Percentiles rank a stretch among this genome's conserved stretches.
phyloP scores from a whole-genome alignment of 2,329 filamentous ascomycete genomes.

The Purpureocillium lavendulum region DNA sequence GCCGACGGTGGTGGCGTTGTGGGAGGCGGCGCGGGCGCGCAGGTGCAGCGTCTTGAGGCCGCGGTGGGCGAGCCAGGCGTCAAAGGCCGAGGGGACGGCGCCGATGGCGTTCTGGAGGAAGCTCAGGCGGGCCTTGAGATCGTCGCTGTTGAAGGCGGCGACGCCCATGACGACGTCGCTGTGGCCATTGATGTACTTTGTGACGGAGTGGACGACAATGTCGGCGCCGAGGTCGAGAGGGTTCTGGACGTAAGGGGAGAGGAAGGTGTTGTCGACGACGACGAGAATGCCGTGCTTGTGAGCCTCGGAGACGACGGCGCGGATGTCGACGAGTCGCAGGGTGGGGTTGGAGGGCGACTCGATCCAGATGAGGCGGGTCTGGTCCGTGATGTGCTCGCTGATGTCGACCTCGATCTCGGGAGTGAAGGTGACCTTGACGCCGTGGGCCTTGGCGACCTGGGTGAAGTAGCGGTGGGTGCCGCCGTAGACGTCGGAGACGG shows the following conservation, averaged over 20 bases:
- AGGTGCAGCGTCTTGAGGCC: conserved; percentile 96
- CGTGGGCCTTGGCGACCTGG: conserved; percentile 89
- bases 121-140: conserved; percentile 65
- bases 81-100: conserved; percentile 87
- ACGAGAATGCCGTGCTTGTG: conserved; percentile 86
- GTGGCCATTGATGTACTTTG: conserved; percentile 99
- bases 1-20: conserved; percentile 74
- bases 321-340: conserved; percentile 84
- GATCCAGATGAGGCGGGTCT: conserved; percentile 96
- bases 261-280: conserved; percentile 98
- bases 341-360: conserved; percentile 91
- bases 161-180: conserved; percentile 96
- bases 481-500: conserved; percentile 94
- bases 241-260: conserved; percentile 94
- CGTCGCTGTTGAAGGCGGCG: conserved; percentile 85
- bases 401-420: conserved; percentile 88
- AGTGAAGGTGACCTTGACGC: conserved; percentile 90
- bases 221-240: conserved; percentile 92
- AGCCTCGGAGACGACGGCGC: conserved; percentile 71
- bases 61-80: conserved; percentile 96
- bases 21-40: conserved; percentile 74
- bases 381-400: conserved; percentile 70
- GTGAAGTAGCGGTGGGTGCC: conserved; percentile 99
- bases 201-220: conserved; percentile 93
- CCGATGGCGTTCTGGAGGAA: conserved; percentile 98